Evolutionary conservation across 306 rosid species (phyloP).

Genomic region (Castanea mollissima): DNA sequence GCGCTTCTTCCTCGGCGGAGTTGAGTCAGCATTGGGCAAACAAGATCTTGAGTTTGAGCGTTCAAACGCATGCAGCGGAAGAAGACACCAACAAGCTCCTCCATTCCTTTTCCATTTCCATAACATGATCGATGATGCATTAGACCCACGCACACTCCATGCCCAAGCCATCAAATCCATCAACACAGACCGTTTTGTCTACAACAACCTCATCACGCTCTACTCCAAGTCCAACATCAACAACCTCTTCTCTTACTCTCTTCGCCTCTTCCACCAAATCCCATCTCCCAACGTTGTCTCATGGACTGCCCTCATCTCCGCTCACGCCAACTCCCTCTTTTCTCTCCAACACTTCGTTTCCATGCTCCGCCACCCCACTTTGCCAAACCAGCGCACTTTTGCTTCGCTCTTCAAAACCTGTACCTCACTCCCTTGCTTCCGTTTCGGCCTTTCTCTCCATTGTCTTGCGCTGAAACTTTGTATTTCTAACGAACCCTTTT

Average conservation of each 20-base stretch:
- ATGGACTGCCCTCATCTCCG: slow-evolving; percentile 73
- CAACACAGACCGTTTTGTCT: slow-evolving; percentile 25
- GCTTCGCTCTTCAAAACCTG: slow-evolving; percentile 70
- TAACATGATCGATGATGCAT: too few relatives aligned
- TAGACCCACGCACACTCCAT: slow-evolving; percentile 60
- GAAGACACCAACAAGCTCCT: too few relatives aligned
- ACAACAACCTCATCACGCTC: slow-evolving; percentile 58
- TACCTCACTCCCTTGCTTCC: slow-evolving; percentile 42
- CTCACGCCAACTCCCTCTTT: slow-evolving; percentile 46
- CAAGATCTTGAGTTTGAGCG: too few relatives aligned
- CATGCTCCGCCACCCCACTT: slow-evolving; percentile 71
- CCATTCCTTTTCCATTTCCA: too few relatives aligned
- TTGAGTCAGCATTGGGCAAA: too few relatives aligned
- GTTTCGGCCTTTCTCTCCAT: slow-evolving; percentile 69
- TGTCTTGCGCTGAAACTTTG: slow-evolving; percentile 62
- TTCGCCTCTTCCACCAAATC: slow-evolving; percentile 54
- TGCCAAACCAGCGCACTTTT: slow-evolving; percentile 79
- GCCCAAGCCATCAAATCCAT: slow-evolving; percentile 46
- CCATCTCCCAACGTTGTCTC: slow-evolving; percentile 68
- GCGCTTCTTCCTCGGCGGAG: too few relatives aligned
- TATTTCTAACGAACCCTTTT: slow-evolving; percentile 43
- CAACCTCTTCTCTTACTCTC: slow-evolving; percentile 36
- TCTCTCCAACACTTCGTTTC: slow-evolving; percentile 66
- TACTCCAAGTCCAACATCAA: slow-evolving; percentile 45
- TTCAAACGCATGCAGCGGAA: too few relatives aligned